Conservation (phyloP, 208 protist genomes). For the Acanthamoeba castellanii region DNA sequence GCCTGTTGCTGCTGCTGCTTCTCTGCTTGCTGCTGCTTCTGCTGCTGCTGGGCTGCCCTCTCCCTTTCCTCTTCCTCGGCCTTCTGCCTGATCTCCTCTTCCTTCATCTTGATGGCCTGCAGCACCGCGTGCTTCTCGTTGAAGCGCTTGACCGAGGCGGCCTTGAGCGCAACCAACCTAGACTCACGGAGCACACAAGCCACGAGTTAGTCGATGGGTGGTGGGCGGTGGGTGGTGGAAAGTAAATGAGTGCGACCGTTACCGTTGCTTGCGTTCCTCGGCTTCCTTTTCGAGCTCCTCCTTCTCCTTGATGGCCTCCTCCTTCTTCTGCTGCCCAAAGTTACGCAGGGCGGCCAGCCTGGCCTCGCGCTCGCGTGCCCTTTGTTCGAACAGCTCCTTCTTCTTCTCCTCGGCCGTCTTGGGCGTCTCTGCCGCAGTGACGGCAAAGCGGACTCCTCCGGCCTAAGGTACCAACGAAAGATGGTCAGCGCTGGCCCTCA, state of each 20-base stretch:
- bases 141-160: conserved; percentile 65
- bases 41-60: background rate
- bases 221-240: no score
- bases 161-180: conserved; percentile 32
- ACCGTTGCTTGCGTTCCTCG: conserved; percentile 36
- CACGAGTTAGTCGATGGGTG: no score
- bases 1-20: background rate
- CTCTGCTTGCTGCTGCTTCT: background rate
- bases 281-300: conserved; percentile 54
- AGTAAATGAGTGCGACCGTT: no score
- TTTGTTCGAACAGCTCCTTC: conserved; percentile 12
- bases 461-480: background rate
- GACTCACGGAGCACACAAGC: background rate
- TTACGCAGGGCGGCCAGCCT: conserved; percentile 10
- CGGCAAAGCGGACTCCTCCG: background rate
- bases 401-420: background rate
- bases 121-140: conserved; percentile 66
- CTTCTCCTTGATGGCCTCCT: conserved; percentile 32
- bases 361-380: conserved; percentile 14
- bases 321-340: conserved; percentile 55
- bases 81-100: conserved; percentile 43
- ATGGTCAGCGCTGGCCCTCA: background rate
- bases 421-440: background rate
- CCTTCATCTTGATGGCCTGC: conserved; percentile 42
- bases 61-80: conserved; percentile 3